Base-by-base conservation (phyloP, 805 yeast genomes). In the Spathaspora sp. region DNA sequence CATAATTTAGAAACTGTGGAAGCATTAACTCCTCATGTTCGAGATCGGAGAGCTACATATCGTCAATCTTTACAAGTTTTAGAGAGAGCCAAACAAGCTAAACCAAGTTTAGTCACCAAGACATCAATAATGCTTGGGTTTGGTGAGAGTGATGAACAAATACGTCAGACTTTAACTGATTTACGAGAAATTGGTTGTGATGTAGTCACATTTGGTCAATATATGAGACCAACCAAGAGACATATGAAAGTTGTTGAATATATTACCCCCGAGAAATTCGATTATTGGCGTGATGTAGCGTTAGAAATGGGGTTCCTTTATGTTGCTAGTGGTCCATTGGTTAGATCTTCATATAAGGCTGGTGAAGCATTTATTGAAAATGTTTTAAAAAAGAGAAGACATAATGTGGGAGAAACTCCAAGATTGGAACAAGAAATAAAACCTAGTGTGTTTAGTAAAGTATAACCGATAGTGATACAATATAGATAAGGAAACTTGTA, bases 241-340 rank as follows among this genome's bases (percentile, higher is more conserved):
- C 99, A 94, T 69, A 91, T 94, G 96, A 92, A 92, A 73, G 99
- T 94, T 43, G 97, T 89, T 10, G 97, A 93, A 60, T 94, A 94
- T 62, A 82, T 94, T 17, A 87, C 83, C 23, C 99, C 99, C 2
- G 97, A 89, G 59, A 91, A 90, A 68, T 94, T 94, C 66, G 96
- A 92, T 54, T 78, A 86, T 66, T 94, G 99, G 99, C 90, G 85
- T 62, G 83, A 87, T 51, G 79, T 77, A 9, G 98, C 99, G 0
- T 67, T 86, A 56, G 89, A 88, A 43, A 72, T 93, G 80, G 99
- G 99, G 0, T 94, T 94, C 78, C 73, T 91, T 47, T 93, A 94
- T 66, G 96, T 97, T 68, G 99, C 99, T 2, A 86, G 96, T 54
- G 99, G 98, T 4, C 99, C 99, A 2, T 77, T 94, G 62, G 98